These are phyloP conservation scores for Dioszegia hungarica DNA, from an alignment of 768 basidiomycete species.

Conservation along the genomic window DNA sequence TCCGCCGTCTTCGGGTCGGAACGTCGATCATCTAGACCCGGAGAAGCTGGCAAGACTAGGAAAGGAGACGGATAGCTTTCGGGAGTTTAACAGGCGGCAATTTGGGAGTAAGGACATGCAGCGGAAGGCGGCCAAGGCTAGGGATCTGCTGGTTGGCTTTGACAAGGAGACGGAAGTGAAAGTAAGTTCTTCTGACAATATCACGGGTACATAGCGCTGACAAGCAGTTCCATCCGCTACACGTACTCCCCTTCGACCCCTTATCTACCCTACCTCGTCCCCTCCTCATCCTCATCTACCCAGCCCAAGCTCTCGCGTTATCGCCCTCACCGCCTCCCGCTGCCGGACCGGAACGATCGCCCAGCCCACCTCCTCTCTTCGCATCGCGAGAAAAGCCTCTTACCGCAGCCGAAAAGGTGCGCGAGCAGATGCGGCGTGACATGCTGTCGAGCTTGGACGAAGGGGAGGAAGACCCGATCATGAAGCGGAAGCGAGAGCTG, in stretches of 20 bases:
- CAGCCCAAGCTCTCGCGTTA: constrained; percentile 27
- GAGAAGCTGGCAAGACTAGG: constrained; percentile 30
- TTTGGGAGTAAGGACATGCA: constrained; percentile 36
- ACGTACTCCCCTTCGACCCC: constrained; percentile 38
- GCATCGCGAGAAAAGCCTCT: constrained; percentile 16
- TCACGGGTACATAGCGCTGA: not conserved
- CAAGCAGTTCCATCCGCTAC: constrained; percentile 46
- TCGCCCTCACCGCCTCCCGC: constrained; percentile 16
- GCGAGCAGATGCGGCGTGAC: constrained; percentile 42
- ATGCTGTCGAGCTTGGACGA: constrained; percentile 28
- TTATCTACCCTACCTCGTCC: constrained; percentile 36
- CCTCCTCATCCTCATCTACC: constrained; percentile 36
- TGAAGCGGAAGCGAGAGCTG: constrained; percentile 11
- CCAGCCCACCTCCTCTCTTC: constrained; percentile 1
- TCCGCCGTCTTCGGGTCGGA: constrained; percentile 17
- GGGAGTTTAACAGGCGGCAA: constrained; percentile 29
- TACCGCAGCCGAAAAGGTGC: constrained; percentile 38
- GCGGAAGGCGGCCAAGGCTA: constrained; percentile 34
- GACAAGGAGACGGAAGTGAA: constrained; percentile 37
- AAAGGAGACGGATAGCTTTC: constrained; percentile 33
- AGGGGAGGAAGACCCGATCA: constrained; percentile 14
- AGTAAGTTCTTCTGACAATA: constrained; percentile 20
- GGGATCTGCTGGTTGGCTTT: constrained; percentile 33
- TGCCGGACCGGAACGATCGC: not conserved
- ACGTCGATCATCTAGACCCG: constrained; percentile 34